Percentiles rank a stretch among this genome's conserved stretches.
phyloP scores from a whole-genome alignment of 1,284 basidiomycete genomes.

The Trametes polyzona region DNA sequence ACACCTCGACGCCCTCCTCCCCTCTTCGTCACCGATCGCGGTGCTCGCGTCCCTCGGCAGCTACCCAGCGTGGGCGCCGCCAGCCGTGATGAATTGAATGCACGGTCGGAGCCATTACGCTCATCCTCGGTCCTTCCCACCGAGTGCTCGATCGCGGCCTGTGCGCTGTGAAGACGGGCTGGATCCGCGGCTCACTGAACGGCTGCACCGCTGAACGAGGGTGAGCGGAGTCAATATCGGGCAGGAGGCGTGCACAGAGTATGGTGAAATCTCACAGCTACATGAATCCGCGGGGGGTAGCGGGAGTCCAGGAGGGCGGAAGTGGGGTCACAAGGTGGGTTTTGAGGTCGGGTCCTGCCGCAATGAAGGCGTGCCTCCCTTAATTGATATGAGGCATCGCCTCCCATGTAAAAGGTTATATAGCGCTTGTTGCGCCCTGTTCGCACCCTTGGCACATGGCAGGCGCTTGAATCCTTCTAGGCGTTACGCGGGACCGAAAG shows the following conservation, averaged over 20 bases:
- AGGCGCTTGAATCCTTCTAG: neutral
- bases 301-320: neutral
- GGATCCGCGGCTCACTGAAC: neutral
- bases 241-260: neutral
- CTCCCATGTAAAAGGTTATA: constrained; percentile 5
- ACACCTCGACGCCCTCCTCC: neutral
- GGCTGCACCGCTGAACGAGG: neutral
- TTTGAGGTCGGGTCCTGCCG: neutral
- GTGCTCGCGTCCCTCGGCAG: constrained; percentile 1
- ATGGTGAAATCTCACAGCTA: neutral
- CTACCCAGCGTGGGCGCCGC: neutral
- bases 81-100: neutral
- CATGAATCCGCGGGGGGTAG: neutral
- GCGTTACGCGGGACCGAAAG: neutral
- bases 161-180: neutral
- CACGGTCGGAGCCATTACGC: neutral
- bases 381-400: constrained; percentile 3
- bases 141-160: neutral
- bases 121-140: neutral
- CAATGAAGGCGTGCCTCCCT: neutral
- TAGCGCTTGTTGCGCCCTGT: constrained; percentile 5
- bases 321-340: neutral
- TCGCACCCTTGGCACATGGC: neutral
- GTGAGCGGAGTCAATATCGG: neutral
- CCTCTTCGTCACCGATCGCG: neutral